Conservation (phyloP, 257 asterid species). For the Avicennia marina region DNA sequence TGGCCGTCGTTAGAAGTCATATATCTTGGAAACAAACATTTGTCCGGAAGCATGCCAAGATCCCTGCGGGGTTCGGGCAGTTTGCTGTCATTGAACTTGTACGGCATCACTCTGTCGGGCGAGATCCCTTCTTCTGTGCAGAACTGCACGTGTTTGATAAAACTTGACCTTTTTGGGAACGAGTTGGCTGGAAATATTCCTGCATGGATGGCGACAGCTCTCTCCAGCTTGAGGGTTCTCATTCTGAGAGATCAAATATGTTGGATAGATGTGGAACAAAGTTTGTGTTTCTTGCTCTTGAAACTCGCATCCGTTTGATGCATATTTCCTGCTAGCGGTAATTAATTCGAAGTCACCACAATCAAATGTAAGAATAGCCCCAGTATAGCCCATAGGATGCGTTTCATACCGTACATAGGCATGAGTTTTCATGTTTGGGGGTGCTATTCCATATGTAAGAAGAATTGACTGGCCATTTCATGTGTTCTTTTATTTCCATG, state of each 20-base stretch:
- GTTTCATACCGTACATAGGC: too few species aligned
- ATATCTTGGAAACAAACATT: slow-evolving; percentile 16
- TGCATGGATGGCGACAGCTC: slow-evolving; percentile 20
- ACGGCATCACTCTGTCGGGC: slow-evolving; percentile 14
- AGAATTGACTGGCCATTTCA: too few species aligned
- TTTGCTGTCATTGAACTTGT: slow-evolving; percentile 12
- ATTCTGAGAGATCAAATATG: slow-evolving; percentile 16
- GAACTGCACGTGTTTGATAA: slow-evolving; percentile 17
- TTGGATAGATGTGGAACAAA: too few species aligned
- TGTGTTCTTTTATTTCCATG: too few species aligned
- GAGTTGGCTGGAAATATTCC: slow-evolving; percentile 15
- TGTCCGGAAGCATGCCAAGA: slow-evolving; percentile 22
- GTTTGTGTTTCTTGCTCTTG: too few species aligned
- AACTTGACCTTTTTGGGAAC: slow-evolving; percentile 20
- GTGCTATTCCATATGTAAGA: too few species aligned
- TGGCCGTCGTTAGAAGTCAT: slow-evolving; percentile 8
- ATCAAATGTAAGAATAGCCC: too few species aligned
- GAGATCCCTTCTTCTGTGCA: slow-evolving; percentile 16
- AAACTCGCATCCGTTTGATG: too few species aligned
- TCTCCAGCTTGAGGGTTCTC: slow-evolving; percentile 8
- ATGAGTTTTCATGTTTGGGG: too few species aligned
- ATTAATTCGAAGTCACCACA: too few species aligned
- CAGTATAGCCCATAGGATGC: too few species aligned
- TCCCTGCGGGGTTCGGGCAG: slow-evolving; percentile 16
- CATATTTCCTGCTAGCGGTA: too few species aligned